Conservation (phyloP, 208 protist species). For the Balamuthia mandrillaris region DNA sequence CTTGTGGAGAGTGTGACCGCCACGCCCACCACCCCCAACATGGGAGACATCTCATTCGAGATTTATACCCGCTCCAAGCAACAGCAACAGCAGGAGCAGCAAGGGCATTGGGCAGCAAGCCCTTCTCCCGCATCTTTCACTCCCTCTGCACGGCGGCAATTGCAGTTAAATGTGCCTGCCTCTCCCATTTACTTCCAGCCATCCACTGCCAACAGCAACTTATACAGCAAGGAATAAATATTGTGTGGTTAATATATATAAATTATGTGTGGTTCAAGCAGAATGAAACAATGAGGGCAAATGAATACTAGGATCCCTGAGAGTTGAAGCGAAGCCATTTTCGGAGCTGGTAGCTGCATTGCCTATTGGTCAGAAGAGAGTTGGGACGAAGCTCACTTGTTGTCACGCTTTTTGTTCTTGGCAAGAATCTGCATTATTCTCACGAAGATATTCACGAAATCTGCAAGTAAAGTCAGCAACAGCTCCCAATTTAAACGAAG, state of each 20-base stretch:
- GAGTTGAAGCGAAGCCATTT: no score
- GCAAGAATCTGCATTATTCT: background rate
- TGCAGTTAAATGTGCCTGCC: background rate
- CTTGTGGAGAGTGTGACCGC: no score
- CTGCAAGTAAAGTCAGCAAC: background rate
- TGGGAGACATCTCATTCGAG: no score
- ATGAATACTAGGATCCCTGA: no score
- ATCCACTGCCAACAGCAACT: background rate
- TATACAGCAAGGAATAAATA: background rate
- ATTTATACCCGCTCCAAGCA: background rate
- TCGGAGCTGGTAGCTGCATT: no score
- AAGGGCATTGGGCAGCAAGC: background rate
- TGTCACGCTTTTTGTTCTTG: background rate
- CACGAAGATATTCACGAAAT: constrained; percentile 3
- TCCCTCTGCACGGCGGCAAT: background rate
- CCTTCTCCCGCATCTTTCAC: background rate
- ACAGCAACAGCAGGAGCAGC: background rate
- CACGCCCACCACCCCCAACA: no score
- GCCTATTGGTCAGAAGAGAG: no score
- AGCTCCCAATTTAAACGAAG: background rate
- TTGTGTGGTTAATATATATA: background rate
- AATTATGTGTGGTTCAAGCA: no score
- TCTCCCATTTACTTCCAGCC: background rate
- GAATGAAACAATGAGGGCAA: no score
- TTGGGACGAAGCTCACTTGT: no score